These are phyloP conservation scores for Lepiota brunneoincarnata DNA, from an alignment of 768 basidiomycete species.

Conservation along the genomic window DNA sequence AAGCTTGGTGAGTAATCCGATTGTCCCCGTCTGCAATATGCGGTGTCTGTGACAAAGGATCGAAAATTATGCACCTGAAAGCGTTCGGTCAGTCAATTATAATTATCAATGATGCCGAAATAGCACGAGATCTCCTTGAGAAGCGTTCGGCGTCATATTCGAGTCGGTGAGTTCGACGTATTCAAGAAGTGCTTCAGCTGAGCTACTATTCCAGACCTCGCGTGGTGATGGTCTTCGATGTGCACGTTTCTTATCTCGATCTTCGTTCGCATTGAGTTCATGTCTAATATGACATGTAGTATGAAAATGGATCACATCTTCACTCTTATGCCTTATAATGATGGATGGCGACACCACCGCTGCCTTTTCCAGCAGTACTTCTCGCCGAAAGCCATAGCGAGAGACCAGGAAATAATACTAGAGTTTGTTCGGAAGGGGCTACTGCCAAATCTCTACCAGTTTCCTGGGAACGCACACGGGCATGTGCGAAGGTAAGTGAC, in stretches of 20 bases:
- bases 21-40: background rate
- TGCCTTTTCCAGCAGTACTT: slow-evolving; percentile 14
- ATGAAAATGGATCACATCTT: slow-evolving; percentile 4
- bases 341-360: slow-evolving; percentile 13
- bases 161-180: slow-evolving; percentile 11
- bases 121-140: slow-evolving; percentile 14
- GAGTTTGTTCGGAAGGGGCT: slow-evolving; percentile 5
- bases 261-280: background rate
- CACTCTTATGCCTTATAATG: slow-evolving; percentile 4
- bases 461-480: slow-evolving; percentile 1
- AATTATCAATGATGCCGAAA: slow-evolving; percentile 13
- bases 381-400: background rate
- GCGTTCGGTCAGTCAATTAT: slow-evolving; percentile 11
- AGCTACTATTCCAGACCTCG: background rate
- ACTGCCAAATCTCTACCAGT: background rate
- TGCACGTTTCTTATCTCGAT: background rate
- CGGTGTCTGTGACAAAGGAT: background rate
- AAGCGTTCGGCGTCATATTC: slow-evolving; percentile 15
- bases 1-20: slow-evolving; percentile 9
- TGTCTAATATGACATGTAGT: background rate
- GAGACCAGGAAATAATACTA: slow-evolving; percentile 15
- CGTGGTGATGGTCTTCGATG: background rate
- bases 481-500: slow-evolving; percentile 7
- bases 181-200: background rate
- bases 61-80: slow-evolving; percentile 9